Evolutionary conservation across 2,329 filamentous ascomycete species (phyloP).

Genomic region (Acarospora socialis): DNA sequence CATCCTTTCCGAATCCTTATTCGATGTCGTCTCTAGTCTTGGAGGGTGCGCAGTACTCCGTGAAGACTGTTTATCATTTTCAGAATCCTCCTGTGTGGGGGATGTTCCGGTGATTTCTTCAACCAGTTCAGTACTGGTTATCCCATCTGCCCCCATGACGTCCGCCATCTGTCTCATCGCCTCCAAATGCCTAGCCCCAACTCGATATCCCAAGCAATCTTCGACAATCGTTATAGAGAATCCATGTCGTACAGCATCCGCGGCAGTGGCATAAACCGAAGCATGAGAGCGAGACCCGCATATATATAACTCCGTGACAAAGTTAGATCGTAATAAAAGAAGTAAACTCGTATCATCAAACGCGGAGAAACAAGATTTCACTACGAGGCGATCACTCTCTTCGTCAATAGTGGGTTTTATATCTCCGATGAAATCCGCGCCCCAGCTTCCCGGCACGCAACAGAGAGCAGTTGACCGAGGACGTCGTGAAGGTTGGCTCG

Average conservation of each 20-base stretch:
- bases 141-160: constrained; percentile 57
- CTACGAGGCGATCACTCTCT: constrained; percentile 38
- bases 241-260: constrained; percentile 80
- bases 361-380: constrained; percentile 78
- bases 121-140: constrained; percentile 46
- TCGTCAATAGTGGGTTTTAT: constrained; percentile 36
- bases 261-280: constrained; percentile 77
- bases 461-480: constrained; percentile 25
- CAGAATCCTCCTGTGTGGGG: no score
- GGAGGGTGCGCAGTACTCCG: no score
- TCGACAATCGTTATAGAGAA: constrained; percentile 75
- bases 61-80: no score
- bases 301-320: constrained; percentile 80
- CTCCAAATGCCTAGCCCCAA: constrained; percentile 50
- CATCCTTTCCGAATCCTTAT: no score
- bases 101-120: constrained; percentile 19
- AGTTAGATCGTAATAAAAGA: constrained; percentile 61
- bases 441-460: constrained; percentile 17
- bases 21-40: no score
- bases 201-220: constrained; percentile 75
- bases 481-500: no score
- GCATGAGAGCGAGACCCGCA: constrained; percentile 78
- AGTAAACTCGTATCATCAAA: constrained; percentile 64
- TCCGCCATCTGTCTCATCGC: constrained; percentile 59
- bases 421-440: constrained; percentile 37